A percentile compares a stretch with the other conserved stretches of the same genome.
Evolutionary conservation across 2,329 filamentous ascomycete species (phyloP).

Genomic region (Alternaria novae-zelandiae): DNA sequence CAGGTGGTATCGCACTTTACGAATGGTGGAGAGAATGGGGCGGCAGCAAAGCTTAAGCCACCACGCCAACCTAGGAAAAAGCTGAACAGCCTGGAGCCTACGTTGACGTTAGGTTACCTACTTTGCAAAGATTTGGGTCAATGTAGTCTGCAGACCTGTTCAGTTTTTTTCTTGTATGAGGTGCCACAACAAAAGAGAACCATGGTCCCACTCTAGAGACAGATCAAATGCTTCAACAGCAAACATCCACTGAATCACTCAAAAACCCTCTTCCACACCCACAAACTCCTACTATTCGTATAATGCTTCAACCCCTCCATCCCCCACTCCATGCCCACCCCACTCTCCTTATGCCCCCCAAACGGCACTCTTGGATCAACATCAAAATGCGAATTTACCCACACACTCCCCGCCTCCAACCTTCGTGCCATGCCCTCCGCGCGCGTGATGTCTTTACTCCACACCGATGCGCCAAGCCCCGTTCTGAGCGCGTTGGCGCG

Average conservation of each 20-base stretch:
- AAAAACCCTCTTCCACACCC: neutral
- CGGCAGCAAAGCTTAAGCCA: neutral
- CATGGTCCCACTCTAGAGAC: too few species aligned
- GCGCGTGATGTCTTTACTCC: neutral
- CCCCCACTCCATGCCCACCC: constrained; percentile 72
- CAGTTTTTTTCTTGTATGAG: too few species aligned
- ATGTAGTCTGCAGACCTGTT: too few species aligned
- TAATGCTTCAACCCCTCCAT: constrained; percentile 37
- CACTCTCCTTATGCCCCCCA: constrained; percentile 78
- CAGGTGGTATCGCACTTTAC: constrained; percentile 58
- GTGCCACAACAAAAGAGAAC: too few species aligned
- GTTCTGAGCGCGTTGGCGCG: neutral
- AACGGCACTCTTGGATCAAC: constrained; percentile 56
- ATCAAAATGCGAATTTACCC: constrained; percentile 56
- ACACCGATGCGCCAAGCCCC: neutral
- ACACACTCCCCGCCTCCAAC: constrained; percentile 57
- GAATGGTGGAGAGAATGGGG: constrained; percentile 58
- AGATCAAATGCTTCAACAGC: too few species aligned
- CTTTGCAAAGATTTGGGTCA: too few species aligned
- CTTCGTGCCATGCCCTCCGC: constrained; percentile 55
- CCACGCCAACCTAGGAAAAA: too few species aligned
- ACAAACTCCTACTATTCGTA: constrained; percentile 12
- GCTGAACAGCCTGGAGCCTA: too few species aligned
- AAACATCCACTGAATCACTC: neutral
- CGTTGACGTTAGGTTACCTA: too few species aligned